These are phyloP conservation scores for Backusella luteola DNA, from an alignment of 192 early-diverging fungal genomes.

Conservation along the genomic window DNA sequence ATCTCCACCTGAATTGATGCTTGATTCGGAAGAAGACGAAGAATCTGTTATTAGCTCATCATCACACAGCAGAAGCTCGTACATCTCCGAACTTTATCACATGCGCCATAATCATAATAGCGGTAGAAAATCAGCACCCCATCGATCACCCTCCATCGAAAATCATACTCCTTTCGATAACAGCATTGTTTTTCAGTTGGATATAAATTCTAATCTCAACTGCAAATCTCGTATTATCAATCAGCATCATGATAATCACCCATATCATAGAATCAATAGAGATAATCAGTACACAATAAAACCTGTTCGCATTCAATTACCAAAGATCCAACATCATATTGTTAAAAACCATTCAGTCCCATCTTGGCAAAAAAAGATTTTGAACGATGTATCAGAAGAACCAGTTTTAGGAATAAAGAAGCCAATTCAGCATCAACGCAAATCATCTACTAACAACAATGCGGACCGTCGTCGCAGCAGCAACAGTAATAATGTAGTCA, in stretches of 20 bases:
- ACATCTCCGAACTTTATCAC: constrained; percentile 1
- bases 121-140: constrained; percentile 27
- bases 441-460: neutral
- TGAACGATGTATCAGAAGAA: neutral
- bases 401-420: neutral
- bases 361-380: constrained; percentile 5
- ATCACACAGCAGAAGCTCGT: neutral
- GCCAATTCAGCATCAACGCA: neutral
- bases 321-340: constrained; percentile 1
- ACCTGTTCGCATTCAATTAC: constrained; percentile 14
- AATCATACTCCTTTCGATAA: constrained; percentile 21
- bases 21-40: constrained; percentile 35
- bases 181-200: constrained; percentile 27
- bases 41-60: neutral
- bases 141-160: constrained; percentile 26
- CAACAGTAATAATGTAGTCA: neutral
- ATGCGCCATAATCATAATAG: neutral
- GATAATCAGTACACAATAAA: constrained; percentile 15
- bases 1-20: constrained; percentile 29
- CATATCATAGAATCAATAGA: neutral
- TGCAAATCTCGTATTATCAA: neutral
- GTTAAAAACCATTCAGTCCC: neutral
- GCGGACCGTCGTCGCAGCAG: neutral
- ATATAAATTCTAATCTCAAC: constrained; percentile 11
- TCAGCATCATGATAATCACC: neutral